A percentile compares a stretch with the other conserved stretches of the same genome.
These are phyloP conservation scores for Suillus bovinus DNA, from an alignment of 768 basidiomycete genomes.

Conservation along the genomic window DNA sequence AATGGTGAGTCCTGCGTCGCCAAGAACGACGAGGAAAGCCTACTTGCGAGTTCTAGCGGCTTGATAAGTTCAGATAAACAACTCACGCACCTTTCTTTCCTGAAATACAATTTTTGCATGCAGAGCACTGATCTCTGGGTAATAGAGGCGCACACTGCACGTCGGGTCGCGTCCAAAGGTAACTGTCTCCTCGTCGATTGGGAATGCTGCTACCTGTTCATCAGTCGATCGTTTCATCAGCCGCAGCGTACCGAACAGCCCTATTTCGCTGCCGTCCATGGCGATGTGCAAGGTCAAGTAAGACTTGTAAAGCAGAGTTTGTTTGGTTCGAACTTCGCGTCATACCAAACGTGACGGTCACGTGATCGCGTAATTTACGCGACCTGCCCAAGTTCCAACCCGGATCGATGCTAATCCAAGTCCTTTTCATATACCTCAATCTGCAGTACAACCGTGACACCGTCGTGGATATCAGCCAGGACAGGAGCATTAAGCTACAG, in stretches of 20 bases:
- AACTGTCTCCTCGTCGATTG: conserved; percentile 66
- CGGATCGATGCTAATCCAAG: too few species aligned
- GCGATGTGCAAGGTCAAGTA: neutral
- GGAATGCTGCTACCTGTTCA: conserved; percentile 61
- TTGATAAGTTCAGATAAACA: neutral
- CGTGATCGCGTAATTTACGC: conserved; percentile 1
- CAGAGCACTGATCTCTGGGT: conserved; percentile 56
- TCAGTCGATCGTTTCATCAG: conserved; percentile 56
- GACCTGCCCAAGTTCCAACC: too few species aligned
- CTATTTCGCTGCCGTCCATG: conserved; percentile 55
- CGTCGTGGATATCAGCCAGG: too few species aligned
- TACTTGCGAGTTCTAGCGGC: conserved; percentile 25
- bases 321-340: conserved; percentile 7
- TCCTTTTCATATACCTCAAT: too few species aligned
- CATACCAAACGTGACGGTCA: neutral
- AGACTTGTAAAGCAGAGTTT: neutral
- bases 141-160: conserved; percentile 72
- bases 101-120: conserved; percentile 69
- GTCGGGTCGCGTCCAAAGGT: conserved; percentile 67
- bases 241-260: conserved; percentile 64
- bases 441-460: too few species aligned
- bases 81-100: conserved; percentile 52
- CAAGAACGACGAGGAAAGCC: conserved; percentile 70
- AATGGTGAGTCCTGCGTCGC: conserved; percentile 54
- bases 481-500: too few species aligned